Conservation (phyloP, 352 stramenopile genomes). For the Elongisporangium prolatum region DNA sequence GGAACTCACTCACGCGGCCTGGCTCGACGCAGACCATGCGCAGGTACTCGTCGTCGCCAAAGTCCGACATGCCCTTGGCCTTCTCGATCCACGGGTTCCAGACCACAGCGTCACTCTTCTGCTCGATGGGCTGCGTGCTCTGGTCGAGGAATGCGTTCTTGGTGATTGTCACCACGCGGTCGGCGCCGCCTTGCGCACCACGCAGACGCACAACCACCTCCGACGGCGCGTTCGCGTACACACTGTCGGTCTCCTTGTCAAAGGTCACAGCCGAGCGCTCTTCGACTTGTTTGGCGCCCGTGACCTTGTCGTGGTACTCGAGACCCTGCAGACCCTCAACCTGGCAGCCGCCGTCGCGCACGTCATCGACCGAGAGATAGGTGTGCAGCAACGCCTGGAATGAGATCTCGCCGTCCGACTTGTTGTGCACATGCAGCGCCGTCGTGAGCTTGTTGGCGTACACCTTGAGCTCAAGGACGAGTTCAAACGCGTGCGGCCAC, state of each 20-base stretch:
- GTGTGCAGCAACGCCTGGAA: constrained; percentile 95
- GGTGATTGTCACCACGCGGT: constrained; percentile 68
- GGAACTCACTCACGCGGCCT: constrained; percentile 71
- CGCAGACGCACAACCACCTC: constrained; percentile 66
- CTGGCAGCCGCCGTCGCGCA: constrained; percentile 43
- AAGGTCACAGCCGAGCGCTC: constrained; percentile 60
- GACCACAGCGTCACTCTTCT: constrained; percentile 83
- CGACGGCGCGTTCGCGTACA: constrained; percentile 77
- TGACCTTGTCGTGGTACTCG: constrained; percentile 88
- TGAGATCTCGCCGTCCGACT: constrained; percentile 64
- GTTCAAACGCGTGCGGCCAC: constrained; percentile 76
- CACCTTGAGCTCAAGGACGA: constrained; percentile 88
- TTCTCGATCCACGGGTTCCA: constrained; percentile 95
- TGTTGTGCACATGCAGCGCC: constrained; percentile 90
- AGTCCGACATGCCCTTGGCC: constrained; percentile 91
- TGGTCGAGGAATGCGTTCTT: constrained; percentile 61
- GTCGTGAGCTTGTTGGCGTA: constrained; percentile 77
- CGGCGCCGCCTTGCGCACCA: constrained; percentile 25
- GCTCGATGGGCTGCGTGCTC: constrained; percentile 18
- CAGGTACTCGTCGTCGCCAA: constrained; percentile 92
- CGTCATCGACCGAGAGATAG: constrained; percentile 87
- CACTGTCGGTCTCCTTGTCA: constrained; percentile 81
- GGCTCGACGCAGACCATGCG: constrained; percentile 96
- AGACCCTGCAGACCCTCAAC: constrained; percentile 88
- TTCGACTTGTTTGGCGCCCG: constrained; percentile 51